Percentiles rank a stretch among this genome's conserved stretches.
Evolutionary conservation across 441 rosid species (phyloP).

Genomic region (Corymbia citriodora): DNA sequence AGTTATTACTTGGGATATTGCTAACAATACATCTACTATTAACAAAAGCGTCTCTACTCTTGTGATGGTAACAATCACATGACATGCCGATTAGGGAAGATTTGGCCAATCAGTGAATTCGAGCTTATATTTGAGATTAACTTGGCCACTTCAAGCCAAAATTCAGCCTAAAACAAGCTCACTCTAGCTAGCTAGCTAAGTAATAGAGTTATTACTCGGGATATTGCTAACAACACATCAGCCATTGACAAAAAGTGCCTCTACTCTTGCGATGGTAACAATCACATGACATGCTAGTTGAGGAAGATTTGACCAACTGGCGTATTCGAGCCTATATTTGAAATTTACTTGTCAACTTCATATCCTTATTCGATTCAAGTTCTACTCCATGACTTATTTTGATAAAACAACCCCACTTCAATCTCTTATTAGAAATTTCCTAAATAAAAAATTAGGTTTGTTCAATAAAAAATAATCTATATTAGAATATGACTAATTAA

Average conservation of each 20-base stretch:
- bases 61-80: neutral
- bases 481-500: neutral
- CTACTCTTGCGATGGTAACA: neutral
- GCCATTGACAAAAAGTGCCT: neutral
- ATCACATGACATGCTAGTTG: neutral
- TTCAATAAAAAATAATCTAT: neutral
- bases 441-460: neutral
- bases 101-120: fast-evolving
- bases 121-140: too few species aligned
- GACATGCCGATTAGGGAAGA: neutral
- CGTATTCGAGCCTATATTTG: neutral
- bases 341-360: fast-evolving
- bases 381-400: fast-evolving
- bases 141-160: neutral
- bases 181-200: too few species aligned
- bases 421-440: neutral
- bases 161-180: neutral
- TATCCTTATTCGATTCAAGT: neutral
- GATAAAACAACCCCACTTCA: neutral
- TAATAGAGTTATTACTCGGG: neutral
- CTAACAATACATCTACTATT: neutral
- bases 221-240: neutral
- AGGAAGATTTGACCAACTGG: neutral
- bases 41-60: neutral
- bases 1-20: neutral